Evolutionary conservation across 164 flowering plant genomes (phyloP), one percentile per base, ranked within the genome.

Genomic region (Vitis amurensis): DNA sequence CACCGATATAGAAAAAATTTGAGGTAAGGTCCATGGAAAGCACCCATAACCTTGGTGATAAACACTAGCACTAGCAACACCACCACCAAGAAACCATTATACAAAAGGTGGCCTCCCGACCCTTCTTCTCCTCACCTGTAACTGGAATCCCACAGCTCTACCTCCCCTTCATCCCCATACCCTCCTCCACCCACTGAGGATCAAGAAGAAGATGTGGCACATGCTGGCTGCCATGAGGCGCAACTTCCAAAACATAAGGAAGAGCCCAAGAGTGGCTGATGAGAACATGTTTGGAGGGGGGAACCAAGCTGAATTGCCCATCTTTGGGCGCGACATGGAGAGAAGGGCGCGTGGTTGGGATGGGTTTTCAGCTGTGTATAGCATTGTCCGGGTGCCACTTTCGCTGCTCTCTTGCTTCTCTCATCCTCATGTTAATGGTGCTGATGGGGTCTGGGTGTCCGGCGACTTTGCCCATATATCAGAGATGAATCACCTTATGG

Each of bases 401-500:
- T 62, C 80, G n/a, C 47, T 75, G 1, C 55, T 88, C 16, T 76
- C 88, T 19, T 90, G 94, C 77, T 72, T 88, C 29, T 67, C 81
- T 51, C 78, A 78, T 13, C 82, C 87, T 52, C 80, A 64, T 11
- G 76, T 70, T 3, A 70, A 70, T 59, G 87, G 83, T 2, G 84
- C 69, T 7, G 88, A 85, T 55, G 84, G 85, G 11, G 73, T 69
- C 3, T 86, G 88, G 88, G 82, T 71, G 8, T 80, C 89, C 3
- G 82, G 84, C 5, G 90, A 85, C 53, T 71, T 82, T 16, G 71
- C 76, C 0, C 76, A 77, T 51, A 63, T 76, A 0, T 76, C 90
- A 0, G 94, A 90, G 74, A 77, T 88, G 74, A 88, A 90, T 68
- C 87, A 88, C 73, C 84, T 87, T 3, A 83, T 88, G 85, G 94